A percentile compares a stretch with the other conserved stretches of the same genome.
Conservation (phyloP, 345 rosid genomes). For the Populus simonii region DNA sequence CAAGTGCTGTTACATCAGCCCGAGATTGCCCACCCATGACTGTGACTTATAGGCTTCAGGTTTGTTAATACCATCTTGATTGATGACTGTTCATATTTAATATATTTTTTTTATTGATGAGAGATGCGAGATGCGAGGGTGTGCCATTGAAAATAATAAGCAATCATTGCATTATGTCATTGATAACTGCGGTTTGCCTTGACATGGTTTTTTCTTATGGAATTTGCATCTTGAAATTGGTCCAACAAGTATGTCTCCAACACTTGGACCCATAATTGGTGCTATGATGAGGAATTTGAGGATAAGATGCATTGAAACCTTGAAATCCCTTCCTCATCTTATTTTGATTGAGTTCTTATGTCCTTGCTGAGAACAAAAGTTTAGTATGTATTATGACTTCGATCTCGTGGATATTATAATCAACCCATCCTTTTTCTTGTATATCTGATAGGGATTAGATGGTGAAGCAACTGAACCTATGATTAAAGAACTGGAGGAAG, state of each 20-base stretch:
- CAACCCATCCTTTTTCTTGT: not conserved
- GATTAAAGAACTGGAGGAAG: conserved; percentile 99
- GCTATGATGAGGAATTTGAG: not conserved
- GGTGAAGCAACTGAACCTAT: conserved; percentile 99
- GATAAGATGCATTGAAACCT: not conserved
- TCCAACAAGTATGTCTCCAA: too few species aligned
- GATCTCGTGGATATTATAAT: not conserved
- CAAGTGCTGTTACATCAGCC: conserved; percentile 51
- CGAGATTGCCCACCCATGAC: conserved; percentile 94
- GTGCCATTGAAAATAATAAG: not conserved
- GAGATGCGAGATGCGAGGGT: not conserved
- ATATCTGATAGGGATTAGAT: conserved; percentile 71
- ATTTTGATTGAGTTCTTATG: not conserved
- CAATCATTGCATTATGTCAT: not conserved
- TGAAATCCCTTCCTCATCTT: not conserved
- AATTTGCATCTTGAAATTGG: not conserved
- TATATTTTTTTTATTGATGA: not conserved
- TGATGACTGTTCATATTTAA: not conserved
- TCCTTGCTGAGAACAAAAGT: not conserved
- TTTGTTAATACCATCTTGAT: conserved; percentile 26
- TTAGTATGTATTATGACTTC: not conserved
- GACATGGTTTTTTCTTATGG: not conserved
- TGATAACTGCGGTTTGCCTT: not conserved
- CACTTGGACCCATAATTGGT: too few species aligned
- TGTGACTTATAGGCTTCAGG: conserved; percentile 98